These are phyloP conservation scores for Neopestalotiopsis sp. DNA, from an alignment of 2,329 filamentous ascomycete species.

Conservation along the genomic window DNA sequence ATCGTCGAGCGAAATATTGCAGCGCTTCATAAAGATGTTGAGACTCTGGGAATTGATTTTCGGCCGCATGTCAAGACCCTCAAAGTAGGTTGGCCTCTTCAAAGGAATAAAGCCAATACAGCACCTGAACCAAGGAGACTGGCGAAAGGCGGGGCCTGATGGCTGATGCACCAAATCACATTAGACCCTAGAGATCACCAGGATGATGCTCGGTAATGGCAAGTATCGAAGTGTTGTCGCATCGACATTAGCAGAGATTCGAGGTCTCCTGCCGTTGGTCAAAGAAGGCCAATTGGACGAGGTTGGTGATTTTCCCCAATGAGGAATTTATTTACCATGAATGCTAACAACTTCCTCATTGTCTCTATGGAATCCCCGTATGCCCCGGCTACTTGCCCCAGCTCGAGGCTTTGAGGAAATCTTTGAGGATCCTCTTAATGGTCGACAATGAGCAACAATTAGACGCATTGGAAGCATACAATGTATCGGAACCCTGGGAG, in stretches of 20 bases:
- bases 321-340: too few relatives aligned
- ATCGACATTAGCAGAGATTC: conserved; percentile 16
- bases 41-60: conserved; percentile 10
- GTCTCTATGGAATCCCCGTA: conserved; percentile 9
- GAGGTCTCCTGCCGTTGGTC: conserved; percentile 6
- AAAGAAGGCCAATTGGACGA: conserved; percentile 1
- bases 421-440: conserved; percentile 10
- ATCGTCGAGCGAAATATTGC: conserved; percentile 7
- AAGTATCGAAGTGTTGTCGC: conserved; percentile 2
- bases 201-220: conserved; percentile 11
- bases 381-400: background rate
- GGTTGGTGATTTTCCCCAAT: background rate
- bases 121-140: background rate
- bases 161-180: background rate
- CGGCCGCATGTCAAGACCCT: conserved; percentile 16
- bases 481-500: background rate
- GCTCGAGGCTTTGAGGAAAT: background rate
- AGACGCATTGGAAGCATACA: background rate
- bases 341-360: background rate
- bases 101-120: background rate
- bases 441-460: conserved; percentile 17
- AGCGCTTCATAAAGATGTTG: conserved; percentile 12
- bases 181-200: conserved; percentile 4
- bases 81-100: background rate
- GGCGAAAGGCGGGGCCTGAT: background rate